These are phyloP conservation scores for Thecaphora frezii DNA, from an alignment of 1,284 basidiomycete genomes.

Conservation along the genomic window DNA sequence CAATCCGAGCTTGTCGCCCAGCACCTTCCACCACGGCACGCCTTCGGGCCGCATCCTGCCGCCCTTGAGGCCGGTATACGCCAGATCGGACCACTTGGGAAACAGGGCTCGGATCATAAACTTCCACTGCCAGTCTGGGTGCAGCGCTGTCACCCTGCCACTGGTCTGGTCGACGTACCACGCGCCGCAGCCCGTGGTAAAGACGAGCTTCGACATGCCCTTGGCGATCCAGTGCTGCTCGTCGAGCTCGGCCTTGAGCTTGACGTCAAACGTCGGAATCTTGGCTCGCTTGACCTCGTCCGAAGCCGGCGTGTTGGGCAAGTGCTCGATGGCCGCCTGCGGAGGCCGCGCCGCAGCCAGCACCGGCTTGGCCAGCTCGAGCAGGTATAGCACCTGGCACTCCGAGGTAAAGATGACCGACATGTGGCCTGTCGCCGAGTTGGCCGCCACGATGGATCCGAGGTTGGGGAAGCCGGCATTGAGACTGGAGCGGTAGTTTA, in stretches of 20 bases:
- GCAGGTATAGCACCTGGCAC: constrained; percentile 39
- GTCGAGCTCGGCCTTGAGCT: constrained; percentile 45
- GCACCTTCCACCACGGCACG: constrained; percentile 35
- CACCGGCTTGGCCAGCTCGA: constrained; percentile 40
- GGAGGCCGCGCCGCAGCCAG: constrained; percentile 30
- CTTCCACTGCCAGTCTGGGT: constrained; percentile 53
- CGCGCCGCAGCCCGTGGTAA: constrained; percentile 37
- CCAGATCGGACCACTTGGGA: constrained; percentile 46
- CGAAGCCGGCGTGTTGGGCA: constrained; percentile 22
- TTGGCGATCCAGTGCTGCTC: constrained; percentile 54
- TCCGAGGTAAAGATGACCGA: constrained; percentile 51
- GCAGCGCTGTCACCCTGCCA: constrained; percentile 45
- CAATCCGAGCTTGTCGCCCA: constrained; percentile 36
- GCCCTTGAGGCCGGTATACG: constrained; percentile 32
- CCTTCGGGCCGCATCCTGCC: constrained; percentile 12
- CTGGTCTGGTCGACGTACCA: constrained; percentile 51
- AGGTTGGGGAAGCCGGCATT: constrained; percentile 54
- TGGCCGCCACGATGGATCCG: constrained; percentile 47
- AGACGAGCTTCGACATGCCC: constrained; percentile 44
- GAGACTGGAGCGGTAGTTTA: constrained; percentile 48
- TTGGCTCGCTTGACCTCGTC: constrained; percentile 6
- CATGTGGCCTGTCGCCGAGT: constrained; percentile 53
- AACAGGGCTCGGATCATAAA: constrained; percentile 35
- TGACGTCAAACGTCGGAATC: constrained; percentile 47
- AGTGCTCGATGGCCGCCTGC: constrained; percentile 29